Percentiles rank a stretch among this genome's conserved stretches.
phyloP scores from a whole-genome alignment of 768 basidiomycete species.

The Jaapia argillacea region DNA sequence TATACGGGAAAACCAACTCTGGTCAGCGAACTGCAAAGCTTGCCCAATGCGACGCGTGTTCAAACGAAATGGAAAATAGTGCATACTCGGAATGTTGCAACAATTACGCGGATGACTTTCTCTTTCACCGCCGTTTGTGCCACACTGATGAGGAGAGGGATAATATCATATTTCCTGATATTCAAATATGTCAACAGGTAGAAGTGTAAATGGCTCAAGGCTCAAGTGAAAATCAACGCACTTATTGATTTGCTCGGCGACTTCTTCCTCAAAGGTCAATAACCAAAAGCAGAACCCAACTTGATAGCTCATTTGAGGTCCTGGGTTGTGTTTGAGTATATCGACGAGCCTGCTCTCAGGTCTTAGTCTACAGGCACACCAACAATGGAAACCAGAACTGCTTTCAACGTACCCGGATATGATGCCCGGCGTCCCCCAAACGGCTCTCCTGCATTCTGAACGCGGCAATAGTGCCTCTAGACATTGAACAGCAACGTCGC shows the following conservation, averaged over 20 bases:
- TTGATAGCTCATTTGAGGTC: slow-evolving; percentile 95
- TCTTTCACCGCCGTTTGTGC: slow-evolving; percentile 91
- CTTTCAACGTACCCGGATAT: slow-evolving; percentile 47
- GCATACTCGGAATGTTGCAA: slow-evolving; percentile 81
- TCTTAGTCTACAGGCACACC: slow-evolving; percentile 1
- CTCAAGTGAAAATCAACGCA: slow-evolving; percentile 27
- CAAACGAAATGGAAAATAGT: background rate
- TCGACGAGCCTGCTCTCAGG: slow-evolving; percentile 56
- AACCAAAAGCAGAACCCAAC: slow-evolving; percentile 91
- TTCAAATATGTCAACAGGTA: slow-evolving; percentile 2
- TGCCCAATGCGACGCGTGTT: background rate
- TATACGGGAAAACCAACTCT: slow-evolving; percentile 2
- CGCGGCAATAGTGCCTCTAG: slow-evolving; percentile 77
- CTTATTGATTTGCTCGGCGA: slow-evolving; percentile 86
- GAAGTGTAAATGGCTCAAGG: background rate
- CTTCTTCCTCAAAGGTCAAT: slow-evolving; percentile 78
- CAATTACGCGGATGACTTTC: slow-evolving; percentile 89
- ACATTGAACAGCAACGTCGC: slow-evolving; percentile 88
- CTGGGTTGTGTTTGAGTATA: slow-evolving; percentile 68
- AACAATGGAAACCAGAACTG: background rate
- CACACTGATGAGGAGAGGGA: slow-evolving; percentile 73
- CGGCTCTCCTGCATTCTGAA: slow-evolving; percentile 68
- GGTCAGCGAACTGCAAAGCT: background rate
- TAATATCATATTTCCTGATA: slow-evolving; percentile 79
- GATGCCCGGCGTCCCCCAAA: slow-evolving; percentile 68